Evolutionary conservation across 108 stramenopile species (phyloP), one percentile per base, ranked within the genome.

Genomic region (Fragilaria radians): DNA sequence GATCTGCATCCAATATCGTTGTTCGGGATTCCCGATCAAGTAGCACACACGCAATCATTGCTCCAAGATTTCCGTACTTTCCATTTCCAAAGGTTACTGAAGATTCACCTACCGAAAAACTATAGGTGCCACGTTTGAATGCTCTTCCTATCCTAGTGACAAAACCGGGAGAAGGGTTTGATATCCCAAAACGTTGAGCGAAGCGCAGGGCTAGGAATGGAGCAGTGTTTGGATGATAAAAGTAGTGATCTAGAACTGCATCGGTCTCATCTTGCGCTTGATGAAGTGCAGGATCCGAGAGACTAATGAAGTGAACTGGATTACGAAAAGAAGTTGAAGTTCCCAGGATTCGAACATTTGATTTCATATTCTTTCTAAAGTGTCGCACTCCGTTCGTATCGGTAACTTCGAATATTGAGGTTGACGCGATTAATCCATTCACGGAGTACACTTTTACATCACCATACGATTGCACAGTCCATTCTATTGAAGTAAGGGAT

Each of bases 251-350:
- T 28, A 86, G 72, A 4, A 73, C 73, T 7, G 83, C 86, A 30
- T 84, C 83, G 0, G 82, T 85, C 56, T 89, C 88, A 52, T 80
- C 74, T 21, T 56, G 46, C 2, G 88, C 82, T 58, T 86, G 83
- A 7, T 79, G 61, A 25, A 52, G 27, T 45, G 68, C 72, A 19
- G 60, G 59, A 22, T 77, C 83, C 5, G 73, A 57, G 22, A 66
- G 42, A 46, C 62, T 61, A 32, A 85, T 70, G 47, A 83, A 85
- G 45, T 74, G 71, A 14, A 77, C 73, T 32, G 82, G 73, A 36
- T 85, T 85, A 27, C 82, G 76, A 55, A 85, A 89, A 14, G 66
- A 67, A 32, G 61, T 42, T 23, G 59, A 62, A 62, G 60, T 66
- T 14, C 63, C 73, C 25, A 63, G 49, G 3, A 86, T 36, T n/a